Evolutionary conservation across 352 stramenopile species (phyloP), one percentile per base, ranked within the genome.

Genomic region (Hyphochytrium catenoides): DNA sequence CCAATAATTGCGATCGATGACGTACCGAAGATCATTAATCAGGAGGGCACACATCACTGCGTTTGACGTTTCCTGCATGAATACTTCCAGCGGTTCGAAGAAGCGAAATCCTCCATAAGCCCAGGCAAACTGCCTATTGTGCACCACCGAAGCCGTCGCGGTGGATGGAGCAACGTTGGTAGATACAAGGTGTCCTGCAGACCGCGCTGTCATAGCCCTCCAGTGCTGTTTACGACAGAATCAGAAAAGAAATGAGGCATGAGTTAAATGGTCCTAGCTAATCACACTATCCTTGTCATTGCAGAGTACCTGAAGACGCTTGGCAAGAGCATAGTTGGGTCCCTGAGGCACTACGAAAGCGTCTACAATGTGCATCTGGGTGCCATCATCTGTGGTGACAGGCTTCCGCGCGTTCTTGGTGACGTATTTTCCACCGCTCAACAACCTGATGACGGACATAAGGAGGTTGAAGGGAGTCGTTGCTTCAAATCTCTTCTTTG

Each of bases 131-230:
- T 59, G 73, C 41, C 56, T 49, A 37, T 69, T 70, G 42, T 73
- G 59, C 18, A 49, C 48, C 2, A 76, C 62, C n/a, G 57, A 71
- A 8, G 53, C 45, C 21, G 74, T 89, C n/a, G 67, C 76, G 24
- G 74, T 89, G 35, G 69, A 69, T 18, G 74, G 74, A n/a, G 74
- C 74, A 36, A 88, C 65, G 47, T 84, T 89, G 41, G 59, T 73
- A 4, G 64, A 78, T 3, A 85, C 74, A 33, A 65, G 60, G 44
- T 57, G 66, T 19, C 69, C 63, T 31, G 70, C 69, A 53, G 58
- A 54, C 28, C 58, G 44, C 9, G 69, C 62, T 41, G 78, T 48
- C 21, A 86, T 48, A 18, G 69, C 71, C 30, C 71, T 55, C 74
- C 74, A 89, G 46, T 89, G 74, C 50, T 89, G 74, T 44, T n/a